phyloP scores from a whole-genome alignment of 306 rosid genomes.

The Lathyrus aphaca region DNA sequence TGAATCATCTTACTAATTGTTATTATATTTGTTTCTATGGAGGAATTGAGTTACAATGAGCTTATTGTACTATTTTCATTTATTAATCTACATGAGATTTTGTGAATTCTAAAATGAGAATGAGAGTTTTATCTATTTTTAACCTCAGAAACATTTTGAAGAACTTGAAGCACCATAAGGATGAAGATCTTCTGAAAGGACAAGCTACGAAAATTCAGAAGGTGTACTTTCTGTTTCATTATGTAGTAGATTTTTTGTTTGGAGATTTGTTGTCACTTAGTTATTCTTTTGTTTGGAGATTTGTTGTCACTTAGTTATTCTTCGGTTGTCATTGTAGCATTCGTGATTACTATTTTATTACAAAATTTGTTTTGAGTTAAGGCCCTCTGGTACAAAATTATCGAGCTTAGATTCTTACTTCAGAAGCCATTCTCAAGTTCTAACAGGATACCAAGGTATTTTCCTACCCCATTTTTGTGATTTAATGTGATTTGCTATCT shows the following conservation, averaged over 20 bases:
- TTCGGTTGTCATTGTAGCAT: conserved; percentile 12
- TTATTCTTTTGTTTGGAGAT: conserved; percentile 4
- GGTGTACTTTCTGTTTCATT: conserved; percentile 49
- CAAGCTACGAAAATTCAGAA: conserved; percentile 86
- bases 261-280: background rate
- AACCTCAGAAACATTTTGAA: conserved; percentile 61
- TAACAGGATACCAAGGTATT: conserved; percentile 88
- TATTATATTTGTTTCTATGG: too few relatives aligned
- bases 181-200: conserved; percentile 86
- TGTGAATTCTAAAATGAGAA: conserved; percentile 18
- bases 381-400: conserved; percentile 92
- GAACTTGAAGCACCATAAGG: conserved; percentile 81
- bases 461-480: conserved; percentile 30
- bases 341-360: background rate
- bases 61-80: conserved; percentile 7
- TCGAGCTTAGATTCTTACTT: conserved; percentile 80
- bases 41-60: too few relatives aligned
- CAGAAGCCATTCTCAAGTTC: conserved; percentile 84
- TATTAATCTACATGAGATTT: conserved; percentile 5
- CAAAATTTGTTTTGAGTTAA: conserved; percentile 40
- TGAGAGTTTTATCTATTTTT: conserved; percentile 22
- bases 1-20: too few relatives aligned
- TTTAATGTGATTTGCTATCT: conserved; percentile 21
- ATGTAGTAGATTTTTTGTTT: background rate
- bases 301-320: too few relatives aligned